A percentile compares a stretch with the other conserved stretches of the same genome.
Conservation (phyloP, 2,329 filamentous ascomycete species). For the Myrmaecium sp. region DNA sequence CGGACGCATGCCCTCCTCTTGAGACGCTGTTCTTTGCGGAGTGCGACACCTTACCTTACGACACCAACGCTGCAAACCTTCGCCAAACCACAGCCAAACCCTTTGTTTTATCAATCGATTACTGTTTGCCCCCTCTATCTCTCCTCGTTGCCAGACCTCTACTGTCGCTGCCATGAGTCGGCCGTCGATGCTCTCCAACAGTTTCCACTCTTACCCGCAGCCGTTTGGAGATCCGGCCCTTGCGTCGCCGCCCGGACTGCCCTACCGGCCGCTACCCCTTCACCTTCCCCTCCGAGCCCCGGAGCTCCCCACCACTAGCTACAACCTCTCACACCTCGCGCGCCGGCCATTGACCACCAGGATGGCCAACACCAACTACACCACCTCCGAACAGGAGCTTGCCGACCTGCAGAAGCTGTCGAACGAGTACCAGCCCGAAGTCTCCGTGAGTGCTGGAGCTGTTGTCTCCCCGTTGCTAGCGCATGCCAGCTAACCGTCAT, state of each 20-base stretch:
- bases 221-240: conserved; percentile 6
- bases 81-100: too few relatives aligned
- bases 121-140: not conserved
- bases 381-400: conserved; percentile 35
- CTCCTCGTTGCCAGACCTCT: conserved; percentile 3
- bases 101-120: too few relatives aligned
- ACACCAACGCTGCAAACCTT: too few relatives aligned
- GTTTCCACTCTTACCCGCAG: conserved; percentile 5
- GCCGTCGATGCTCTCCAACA: conserved; percentile 5
- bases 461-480: not conserved
- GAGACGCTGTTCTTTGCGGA: not conserved
- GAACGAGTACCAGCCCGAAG: conserved; percentile 41
- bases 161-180: conserved; percentile 5
- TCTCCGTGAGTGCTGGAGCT: conserved; percentile 29
- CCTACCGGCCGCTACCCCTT: conserved; percentile 19
- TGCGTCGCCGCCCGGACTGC: conserved; percentile 13
- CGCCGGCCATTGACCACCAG: conserved; percentile 7
- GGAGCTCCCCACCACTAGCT: conserved; percentile 20
- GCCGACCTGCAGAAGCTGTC: conserved; percentile 46
- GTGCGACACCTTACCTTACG: too few relatives aligned
- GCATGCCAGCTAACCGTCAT: conserved; percentile 4
- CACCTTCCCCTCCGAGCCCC: conserved; percentile 24
- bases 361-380: conserved; percentile 22
- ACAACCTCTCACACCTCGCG: conserved; percentile 6
- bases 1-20: not conserved